A percentile compares a stretch with the other conserved stretches of the same genome.
Evolutionary conservation across 345 rosid species (phyloP).

Genomic region (Salix arbutifolia): DNA sequence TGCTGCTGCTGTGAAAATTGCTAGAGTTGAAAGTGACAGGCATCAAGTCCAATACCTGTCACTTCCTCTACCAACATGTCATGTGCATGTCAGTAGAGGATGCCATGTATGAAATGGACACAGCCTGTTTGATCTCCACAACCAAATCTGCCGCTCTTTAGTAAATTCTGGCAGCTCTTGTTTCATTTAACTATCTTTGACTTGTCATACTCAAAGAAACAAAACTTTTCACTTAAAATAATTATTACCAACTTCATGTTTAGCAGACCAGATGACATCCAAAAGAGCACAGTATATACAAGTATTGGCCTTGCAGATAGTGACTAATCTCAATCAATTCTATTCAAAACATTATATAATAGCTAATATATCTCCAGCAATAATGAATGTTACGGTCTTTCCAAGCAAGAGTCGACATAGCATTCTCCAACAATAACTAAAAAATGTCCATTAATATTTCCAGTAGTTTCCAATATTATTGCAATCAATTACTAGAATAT

Average conservation of each 20-base stretch:
- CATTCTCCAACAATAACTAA: no score
- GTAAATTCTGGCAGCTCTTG: neutral
- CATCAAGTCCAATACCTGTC: neutral
- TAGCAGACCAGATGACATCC: neutral
- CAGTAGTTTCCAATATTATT: neutral
- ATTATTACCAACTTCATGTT: neutral
- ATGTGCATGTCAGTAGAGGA: neutral
- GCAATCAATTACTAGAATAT: no score
- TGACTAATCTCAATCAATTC: no score
- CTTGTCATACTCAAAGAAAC: neutral
- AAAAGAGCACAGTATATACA: neutral
- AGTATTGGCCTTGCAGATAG: neutral
- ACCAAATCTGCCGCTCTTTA: neutral
- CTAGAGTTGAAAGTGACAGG: neutral
- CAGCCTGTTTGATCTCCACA: neutral
- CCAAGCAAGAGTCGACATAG: no score
- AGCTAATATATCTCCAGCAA: no score
- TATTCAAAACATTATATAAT: no score
- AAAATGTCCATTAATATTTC: neutral
- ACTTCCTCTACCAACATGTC: neutral
- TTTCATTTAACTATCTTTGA: slow-evolving; percentile 1
- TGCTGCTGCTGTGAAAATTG: neutral
- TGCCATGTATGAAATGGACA: slow-evolving; percentile 2
- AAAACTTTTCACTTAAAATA: neutral
- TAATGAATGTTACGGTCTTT: no score